These are phyloP conservation scores for Hymenoscyphus infarciens DNA, from an alignment of 2,329 filamentous ascomycete species.

Conservation along the genomic window DNA sequence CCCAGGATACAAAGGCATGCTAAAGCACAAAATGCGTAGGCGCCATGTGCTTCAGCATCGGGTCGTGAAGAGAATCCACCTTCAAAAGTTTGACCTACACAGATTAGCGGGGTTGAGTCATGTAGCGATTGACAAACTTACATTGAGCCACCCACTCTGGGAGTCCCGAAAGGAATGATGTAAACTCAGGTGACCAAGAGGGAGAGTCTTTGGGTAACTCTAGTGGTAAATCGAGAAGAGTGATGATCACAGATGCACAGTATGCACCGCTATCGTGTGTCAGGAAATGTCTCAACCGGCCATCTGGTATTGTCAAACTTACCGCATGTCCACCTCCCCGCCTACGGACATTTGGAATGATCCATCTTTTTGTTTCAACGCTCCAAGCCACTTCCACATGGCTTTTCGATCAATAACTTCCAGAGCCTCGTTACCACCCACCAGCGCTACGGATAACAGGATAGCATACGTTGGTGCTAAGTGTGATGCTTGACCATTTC, in stretches of 20 bases:
- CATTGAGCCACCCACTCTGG: slow-evolving; percentile 78
- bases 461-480: slow-evolving; percentile 85
- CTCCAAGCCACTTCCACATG: slow-evolving; percentile 89
- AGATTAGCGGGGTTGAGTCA: slow-evolving; percentile 9
- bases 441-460: slow-evolving; percentile 72
- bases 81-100: slow-evolving; percentile 82
- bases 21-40: slow-evolving; percentile 92
- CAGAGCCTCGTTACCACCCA: slow-evolving; percentile 71
- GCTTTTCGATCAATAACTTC: slow-evolving; percentile 73
- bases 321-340: slow-evolving; percentile 91
- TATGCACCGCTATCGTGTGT: slow-evolving; percentile 69
- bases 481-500: slow-evolving; percentile 87
- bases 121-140: slow-evolving; percentile 43
- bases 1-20: slow-evolving; percentile 85
- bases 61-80: slow-evolving; percentile 87
- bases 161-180: slow-evolving; percentile 67
- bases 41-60: slow-evolving; percentile 88
- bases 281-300: slow-evolving; percentile 11
- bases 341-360: slow-evolving; percentile 85
- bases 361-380: slow-evolving; percentile 80
- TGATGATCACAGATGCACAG: slow-evolving; percentile 81
- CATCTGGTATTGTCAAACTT: slow-evolving; percentile 35
- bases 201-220: slow-evolving; percentile 71
- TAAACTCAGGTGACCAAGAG: slow-evolving; percentile 58
- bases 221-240: slow-evolving; percentile 77